Percentiles rank a stretch among this genome's conserved stretches.
Conservation (phyloP, 2,329 filamentous ascomycete genomes). For the Metarhizium sp. region DNA sequence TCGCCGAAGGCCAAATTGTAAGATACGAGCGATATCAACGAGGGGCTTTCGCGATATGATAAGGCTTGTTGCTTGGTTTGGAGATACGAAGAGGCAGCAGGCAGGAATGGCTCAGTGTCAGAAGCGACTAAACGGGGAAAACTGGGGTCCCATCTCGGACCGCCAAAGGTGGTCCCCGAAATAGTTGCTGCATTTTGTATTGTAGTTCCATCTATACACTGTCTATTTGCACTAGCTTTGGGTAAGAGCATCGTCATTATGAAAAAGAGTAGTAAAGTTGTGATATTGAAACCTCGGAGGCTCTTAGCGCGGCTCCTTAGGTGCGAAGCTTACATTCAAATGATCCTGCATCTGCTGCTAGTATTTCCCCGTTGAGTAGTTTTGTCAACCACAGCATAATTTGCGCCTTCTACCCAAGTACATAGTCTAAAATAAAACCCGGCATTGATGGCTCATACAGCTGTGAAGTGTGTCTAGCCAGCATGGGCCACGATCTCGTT, state of each 20-base stretch:
- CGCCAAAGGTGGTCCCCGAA: not conserved
- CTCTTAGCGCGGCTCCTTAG: not conserved
- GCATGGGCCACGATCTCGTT: constrained; percentile 95
- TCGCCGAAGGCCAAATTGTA: constrained; percentile 82
- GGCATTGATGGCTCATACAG: not conserved
- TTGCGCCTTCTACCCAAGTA: not conserved
- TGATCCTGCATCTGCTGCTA: not conserved
- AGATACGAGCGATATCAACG: not conserved
- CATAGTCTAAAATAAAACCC: not conserved
- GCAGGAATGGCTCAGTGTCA: not conserved
- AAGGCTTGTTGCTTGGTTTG: not conserved
- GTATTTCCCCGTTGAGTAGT: not conserved
- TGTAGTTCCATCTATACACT: not conserved
- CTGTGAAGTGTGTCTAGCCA: constrained; percentile 40
- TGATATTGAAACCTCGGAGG: not conserved
- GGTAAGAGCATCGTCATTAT: not conserved
- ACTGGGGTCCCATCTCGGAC: not conserved
- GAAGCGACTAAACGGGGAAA: not conserved
- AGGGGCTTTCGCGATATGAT: not conserved
- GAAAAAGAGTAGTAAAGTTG: not conserved
- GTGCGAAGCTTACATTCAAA: not conserved
- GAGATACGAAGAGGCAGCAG: not conserved
- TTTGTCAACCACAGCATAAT: not conserved
- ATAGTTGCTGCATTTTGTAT: not conserved
- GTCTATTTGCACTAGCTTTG: not conserved